Conservation (phyloP, 495 filamentous ascomycete genomes). For the Lophiostoma macrostomum region DNA sequence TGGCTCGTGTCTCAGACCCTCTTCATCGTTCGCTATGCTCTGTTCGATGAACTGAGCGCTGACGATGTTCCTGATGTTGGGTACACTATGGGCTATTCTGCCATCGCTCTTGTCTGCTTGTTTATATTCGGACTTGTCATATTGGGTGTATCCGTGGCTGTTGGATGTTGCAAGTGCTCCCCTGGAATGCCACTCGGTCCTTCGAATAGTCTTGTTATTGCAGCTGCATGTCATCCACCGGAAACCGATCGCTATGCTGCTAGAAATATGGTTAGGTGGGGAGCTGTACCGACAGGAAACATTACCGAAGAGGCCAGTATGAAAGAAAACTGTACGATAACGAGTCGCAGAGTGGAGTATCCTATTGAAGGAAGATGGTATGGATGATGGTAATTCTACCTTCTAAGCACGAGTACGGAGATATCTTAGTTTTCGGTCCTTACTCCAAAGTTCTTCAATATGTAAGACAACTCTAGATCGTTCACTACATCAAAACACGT, state of each 20-base stretch:
- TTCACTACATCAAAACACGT: too few species aligned
- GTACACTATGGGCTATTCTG: background rate
- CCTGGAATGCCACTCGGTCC: conserved; percentile 3
- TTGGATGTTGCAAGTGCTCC: conserved; percentile 4
- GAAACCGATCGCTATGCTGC: conserved; percentile 4
- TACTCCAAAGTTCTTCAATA: too few species aligned
- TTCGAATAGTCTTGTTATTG: conserved; percentile 3
- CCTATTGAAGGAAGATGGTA: conserved; percentile 6
- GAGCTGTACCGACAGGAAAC: background rate
- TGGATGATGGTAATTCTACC: too few species aligned
- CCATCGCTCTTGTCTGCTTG: conserved; percentile 1
- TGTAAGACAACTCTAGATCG: too few species aligned
- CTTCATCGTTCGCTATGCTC: conserved; percentile 3
- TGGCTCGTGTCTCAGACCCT: conserved; percentile 1
- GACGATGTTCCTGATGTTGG: background rate
- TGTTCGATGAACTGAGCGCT: background rate
- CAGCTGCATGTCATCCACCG: conserved; percentile 9
- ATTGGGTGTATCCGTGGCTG: conserved; percentile 1
- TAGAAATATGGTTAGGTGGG: conserved; percentile 1
- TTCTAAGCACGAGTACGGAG: too few species aligned
- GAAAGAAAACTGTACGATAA: conserved; percentile 4
- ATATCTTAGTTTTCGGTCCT: too few species aligned
- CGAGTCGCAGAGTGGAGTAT: conserved; percentile 7
- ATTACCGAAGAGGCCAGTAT: background rate
- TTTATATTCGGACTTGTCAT: conserved; percentile 2